These are phyloP conservation scores for Bruguiera sexangula DNA, from an alignment of 345 rosid species.

Conservation along the genomic window DNA sequence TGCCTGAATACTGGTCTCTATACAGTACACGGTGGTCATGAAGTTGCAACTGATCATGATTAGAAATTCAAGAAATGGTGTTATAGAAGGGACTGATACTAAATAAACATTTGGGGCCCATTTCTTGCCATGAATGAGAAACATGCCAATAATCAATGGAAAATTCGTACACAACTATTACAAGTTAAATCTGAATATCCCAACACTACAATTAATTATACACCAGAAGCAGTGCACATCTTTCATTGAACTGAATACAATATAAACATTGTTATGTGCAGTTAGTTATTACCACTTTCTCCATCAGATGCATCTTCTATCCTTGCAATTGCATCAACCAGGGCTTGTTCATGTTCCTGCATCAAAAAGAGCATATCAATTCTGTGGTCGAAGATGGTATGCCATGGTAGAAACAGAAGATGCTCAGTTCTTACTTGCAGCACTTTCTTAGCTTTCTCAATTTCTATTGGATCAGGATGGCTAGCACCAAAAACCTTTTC, in stretches of 20 bases:
- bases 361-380: conserved; percentile 11
- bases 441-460: conserved; percentile 87
- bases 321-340: conserved; percentile 79
- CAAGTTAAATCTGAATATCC: conserved; percentile 26
- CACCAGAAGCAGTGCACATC: conserved; percentile 28
- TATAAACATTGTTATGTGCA: conserved; percentile 43
- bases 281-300: conserved; percentile 92
- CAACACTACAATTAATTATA: conserved; percentile 29
- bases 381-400: background rate
- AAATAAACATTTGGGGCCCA: background rate
- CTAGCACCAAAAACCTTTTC: conserved; percentile 70
- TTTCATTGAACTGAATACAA: conserved; percentile 20
- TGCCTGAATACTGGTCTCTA: conserved; percentile 9
- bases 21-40: background rate
- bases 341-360: conserved; percentile 94
- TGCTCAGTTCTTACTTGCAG: conserved; percentile 49
- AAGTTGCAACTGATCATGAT: background rate
- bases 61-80: background rate
- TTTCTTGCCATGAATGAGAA: conserved; percentile 5
- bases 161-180: conserved; percentile 24
- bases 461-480: conserved; percentile 62
- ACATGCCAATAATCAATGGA: conserved; percentile 13
- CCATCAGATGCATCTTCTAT: conserved; percentile 95
- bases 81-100: background rate
- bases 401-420: background rate